Evolutionary conservation across 768 basidiomycete genomes (phyloP).

Genomic region (Tricholoma terreum): DNA sequence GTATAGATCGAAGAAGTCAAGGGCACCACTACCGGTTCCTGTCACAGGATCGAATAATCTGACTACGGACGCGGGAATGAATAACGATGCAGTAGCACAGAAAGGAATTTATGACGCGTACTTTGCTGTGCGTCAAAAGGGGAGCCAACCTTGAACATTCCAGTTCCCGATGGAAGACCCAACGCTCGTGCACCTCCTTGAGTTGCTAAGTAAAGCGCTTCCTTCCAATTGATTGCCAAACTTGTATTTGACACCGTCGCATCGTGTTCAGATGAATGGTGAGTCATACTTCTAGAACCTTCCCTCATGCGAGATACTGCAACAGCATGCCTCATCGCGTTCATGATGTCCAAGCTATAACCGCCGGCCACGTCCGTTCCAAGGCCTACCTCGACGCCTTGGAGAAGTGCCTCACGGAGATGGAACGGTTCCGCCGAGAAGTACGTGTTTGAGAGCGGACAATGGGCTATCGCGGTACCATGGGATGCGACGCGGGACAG

Average conservation of each 20-base stretch:
- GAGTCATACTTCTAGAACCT: conserved; percentile 35
- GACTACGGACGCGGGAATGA: conserved; percentile 32
- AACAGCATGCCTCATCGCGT: conserved; percentile 77
- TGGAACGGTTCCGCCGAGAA: conserved; percentile 73
- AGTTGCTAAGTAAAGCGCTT: conserved; percentile 78
- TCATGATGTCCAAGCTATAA: conserved; percentile 76
- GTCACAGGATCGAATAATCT: conserved; percentile 39
- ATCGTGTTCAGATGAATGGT: conserved; percentile 1
- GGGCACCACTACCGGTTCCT: conserved; percentile 50
- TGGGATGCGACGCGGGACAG: conserved; percentile 46
- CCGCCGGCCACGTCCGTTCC: conserved; percentile 89
- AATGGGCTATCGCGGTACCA: conserved; percentile 75
- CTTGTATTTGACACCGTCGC: conserved; percentile 8
- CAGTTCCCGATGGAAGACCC: conserved; percentile 44
- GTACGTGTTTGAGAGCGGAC: conserved; percentile 87
- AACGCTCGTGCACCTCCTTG: conserved; percentile 73
- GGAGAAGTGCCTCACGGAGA: conserved; percentile 65
- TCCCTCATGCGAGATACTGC: conserved; percentile 67
- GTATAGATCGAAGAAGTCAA: conserved; percentile 66
- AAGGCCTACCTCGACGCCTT: conserved; percentile 68
- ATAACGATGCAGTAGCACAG: background rate
- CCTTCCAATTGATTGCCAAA: conserved; percentile 75
- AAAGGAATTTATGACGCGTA: conserved; percentile 32
- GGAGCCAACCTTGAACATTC: conserved; percentile 56
- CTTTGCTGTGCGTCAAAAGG: conserved; percentile 77